Evolutionary conservation across 345 rosid species (phyloP).

Genomic region (Firmiana major): DNA sequence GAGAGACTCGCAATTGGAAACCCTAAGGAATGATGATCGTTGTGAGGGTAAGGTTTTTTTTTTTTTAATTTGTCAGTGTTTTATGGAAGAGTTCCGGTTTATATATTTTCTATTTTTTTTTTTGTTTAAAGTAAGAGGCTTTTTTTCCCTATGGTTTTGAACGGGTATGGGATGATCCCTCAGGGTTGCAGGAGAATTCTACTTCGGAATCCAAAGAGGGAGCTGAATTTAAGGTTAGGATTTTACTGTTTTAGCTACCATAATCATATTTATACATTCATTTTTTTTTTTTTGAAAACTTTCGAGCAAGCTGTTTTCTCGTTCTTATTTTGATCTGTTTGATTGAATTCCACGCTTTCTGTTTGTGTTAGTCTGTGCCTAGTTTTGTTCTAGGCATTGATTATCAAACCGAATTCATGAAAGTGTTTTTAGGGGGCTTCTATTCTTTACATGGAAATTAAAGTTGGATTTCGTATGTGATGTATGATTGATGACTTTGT

Average conservation of each 20-base stretch:
- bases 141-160: not conserved
- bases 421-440: not conserved
- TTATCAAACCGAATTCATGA: not conserved
- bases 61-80: not conserved
- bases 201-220: not conserved
- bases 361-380: not conserved
- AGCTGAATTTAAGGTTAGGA: not conserved
- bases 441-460: not conserved
- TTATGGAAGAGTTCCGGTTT: not conserved
- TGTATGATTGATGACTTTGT: not conserved
- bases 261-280: not conserved
- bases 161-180: not conserved
- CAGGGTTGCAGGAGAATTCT: not conserved
- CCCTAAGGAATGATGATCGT: constrained; percentile 2
- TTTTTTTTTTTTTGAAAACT: not conserved
- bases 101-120: not conserved
- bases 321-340: not conserved
- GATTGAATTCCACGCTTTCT: not conserved
- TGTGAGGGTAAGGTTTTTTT: not conserved
- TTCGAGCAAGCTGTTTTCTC: not conserved
- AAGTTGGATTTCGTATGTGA: not conserved
- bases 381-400: not conserved
- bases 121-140: not conserved
- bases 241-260: not conserved
- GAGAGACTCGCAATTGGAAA: constrained; percentile 3